A percentile compares a stretch with the other conserved stretches of the same genome.
These are phyloP conservation scores for Vanilla planifolia DNA, from an alignment of 106 monocot species.

Conservation along the genomic window DNA sequence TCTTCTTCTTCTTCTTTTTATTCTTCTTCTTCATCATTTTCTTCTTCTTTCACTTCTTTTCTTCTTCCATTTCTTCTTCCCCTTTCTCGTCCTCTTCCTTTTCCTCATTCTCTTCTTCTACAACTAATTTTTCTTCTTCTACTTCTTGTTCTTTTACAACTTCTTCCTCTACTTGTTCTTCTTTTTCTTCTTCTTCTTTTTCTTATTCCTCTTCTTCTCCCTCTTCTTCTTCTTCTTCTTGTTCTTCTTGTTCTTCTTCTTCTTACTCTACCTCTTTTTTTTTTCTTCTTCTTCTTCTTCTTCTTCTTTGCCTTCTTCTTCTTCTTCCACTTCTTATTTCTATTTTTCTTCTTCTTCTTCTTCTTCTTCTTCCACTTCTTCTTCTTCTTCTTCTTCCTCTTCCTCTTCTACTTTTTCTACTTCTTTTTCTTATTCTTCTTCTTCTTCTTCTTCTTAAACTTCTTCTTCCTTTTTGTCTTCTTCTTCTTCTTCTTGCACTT, in stretches of 20 bases:
- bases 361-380: not conserved
- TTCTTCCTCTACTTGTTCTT: no score
- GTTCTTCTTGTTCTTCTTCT: not conserved
- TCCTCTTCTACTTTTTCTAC: not conserved
- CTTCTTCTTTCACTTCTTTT: no score
- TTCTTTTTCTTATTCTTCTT: no score
- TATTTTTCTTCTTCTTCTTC: no score
- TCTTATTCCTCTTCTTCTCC: no score
- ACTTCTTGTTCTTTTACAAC: not conserved
- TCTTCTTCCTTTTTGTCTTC: no score
- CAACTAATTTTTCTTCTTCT: not conserved
- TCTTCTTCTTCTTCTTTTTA: no score
- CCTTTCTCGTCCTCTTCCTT: not conserved
- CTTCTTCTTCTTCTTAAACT: no score
- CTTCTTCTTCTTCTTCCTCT: not conserved
- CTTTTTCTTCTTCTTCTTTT: no score
- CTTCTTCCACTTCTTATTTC: not conserved
- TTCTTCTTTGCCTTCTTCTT: not conserved
- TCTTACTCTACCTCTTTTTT: not conserved
- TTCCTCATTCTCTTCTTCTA: not conserved
- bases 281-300: not conserved
- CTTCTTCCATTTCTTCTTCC: not conserved
- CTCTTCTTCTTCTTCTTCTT: no score
- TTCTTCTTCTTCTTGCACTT: no score
- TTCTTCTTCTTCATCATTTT: no score